phyloP scores from a whole-genome alignment of 495 filamentous ascomycete genomes.

The Penicillium diatomitis region DNA sequence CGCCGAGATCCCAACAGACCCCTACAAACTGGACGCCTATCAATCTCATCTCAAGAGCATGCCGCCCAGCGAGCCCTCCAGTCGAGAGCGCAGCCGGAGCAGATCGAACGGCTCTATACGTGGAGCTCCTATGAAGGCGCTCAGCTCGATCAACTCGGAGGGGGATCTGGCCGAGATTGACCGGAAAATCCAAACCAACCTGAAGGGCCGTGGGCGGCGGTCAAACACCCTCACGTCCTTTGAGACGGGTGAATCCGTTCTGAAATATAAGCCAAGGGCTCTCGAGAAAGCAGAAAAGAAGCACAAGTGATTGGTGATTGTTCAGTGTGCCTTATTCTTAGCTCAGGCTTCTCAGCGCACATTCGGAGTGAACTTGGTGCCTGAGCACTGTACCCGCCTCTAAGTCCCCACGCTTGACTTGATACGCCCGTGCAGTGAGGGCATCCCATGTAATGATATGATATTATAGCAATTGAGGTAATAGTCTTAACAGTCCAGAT shows the following conservation, averaged over 20 bases:
- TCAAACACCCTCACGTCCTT: slow-evolving; percentile 9
- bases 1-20: slow-evolving; percentile 54
- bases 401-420: no score
- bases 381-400: no score
- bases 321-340: neutral
- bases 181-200: slow-evolving; percentile 60
- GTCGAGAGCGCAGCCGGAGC: slow-evolving; percentile 60
- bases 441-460: neutral
- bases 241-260: slow-evolving; percentile 18
- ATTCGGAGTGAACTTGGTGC: no score
- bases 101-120: slow-evolving; percentile 38
- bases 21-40: slow-evolving; percentile 30
- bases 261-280: slow-evolving; percentile 10
- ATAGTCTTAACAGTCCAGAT: neutral
- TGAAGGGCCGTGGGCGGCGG: slow-evolving; percentile 60
- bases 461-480: neutral
- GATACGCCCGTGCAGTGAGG: no score
- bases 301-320: slow-evolving; percentile 2
- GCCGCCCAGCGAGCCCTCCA: slow-evolving; percentile 27
- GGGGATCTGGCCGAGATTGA: slow-evolving; percentile 68
- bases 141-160: slow-evolving; percentile 58
- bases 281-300: slow-evolving; percentile 10
- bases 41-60: slow-evolving; percentile 24
- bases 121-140: slow-evolving; percentile 46
- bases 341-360: neutral